Percentiles rank a stretch among this genome's conserved stretches.
Conservation (phyloP, 306 rosid species). For the Gillenia trifoliata region DNA sequence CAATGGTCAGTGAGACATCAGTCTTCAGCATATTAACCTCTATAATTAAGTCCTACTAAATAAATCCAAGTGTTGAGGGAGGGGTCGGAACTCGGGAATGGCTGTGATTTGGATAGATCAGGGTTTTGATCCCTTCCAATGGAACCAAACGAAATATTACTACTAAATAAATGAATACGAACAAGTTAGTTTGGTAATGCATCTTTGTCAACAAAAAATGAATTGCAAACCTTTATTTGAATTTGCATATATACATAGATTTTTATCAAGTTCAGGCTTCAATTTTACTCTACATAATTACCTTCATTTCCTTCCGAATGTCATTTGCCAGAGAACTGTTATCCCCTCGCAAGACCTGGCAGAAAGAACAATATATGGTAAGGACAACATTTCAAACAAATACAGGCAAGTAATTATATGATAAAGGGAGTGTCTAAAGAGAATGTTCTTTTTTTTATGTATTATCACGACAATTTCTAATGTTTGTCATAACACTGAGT, state of each 20-base stretch:
- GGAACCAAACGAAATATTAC: not conserved
- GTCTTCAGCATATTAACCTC: not conserved
- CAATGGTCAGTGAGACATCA: not conserved
- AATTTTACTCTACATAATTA: slow-evolving; percentile 21
- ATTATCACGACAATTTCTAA: not conserved
- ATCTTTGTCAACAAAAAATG: not conserved
- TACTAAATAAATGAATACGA: not conserved
- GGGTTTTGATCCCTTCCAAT: not conserved
- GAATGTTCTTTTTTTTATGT: not conserved
- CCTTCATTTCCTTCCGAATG: slow-evolving; percentile 99
- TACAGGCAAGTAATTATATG: not conserved
- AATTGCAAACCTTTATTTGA: not conserved
- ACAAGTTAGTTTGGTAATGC: not conserved
- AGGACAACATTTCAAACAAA: slow-evolving; percentile 10
- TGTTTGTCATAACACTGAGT: not conserved
- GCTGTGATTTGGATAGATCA: not conserved
- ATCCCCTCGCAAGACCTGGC: slow-evolving; percentile 91
- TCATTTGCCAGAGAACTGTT: slow-evolving; percentile 96
- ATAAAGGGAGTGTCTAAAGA: not conserved
- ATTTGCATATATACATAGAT: slow-evolving; percentile 4
- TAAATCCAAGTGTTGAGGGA: not conserved
- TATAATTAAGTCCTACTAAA: not conserved
- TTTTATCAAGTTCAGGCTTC: not conserved
- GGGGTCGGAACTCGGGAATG: not conserved
- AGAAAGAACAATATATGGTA: slow-evolving; percentile 20